phyloP scores from a whole-genome alignment of 2,329 filamentous ascomycete species.

The Aspergillus terreus region DNA sequence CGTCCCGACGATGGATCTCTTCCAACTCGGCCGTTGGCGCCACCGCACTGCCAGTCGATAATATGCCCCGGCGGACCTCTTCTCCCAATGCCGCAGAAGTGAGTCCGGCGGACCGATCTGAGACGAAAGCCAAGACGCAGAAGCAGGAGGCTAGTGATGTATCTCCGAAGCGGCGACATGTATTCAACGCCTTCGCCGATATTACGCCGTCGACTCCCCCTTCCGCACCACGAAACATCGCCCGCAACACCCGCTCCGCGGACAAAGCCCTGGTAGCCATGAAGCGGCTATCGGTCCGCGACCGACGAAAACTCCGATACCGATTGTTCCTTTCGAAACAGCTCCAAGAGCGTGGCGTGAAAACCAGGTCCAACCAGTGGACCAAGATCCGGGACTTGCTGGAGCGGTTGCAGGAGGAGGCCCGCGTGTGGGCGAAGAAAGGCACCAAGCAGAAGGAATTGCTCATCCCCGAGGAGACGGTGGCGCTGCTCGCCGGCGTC shows the following conservation, averaged over 20 bases:
- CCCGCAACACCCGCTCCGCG: background rate
- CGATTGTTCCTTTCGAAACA: slow-evolving; percentile 14
- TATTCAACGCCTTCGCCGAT: slow-evolving; percentile 9
- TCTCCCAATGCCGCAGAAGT: background rate
- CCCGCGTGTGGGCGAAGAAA: slow-evolving; percentile 10
- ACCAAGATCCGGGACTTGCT: slow-evolving; percentile 25
- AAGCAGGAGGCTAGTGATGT: background rate
- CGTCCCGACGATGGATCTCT: slow-evolving; percentile 24
- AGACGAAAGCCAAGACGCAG: background rate
- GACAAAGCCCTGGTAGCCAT: slow-evolving; percentile 1
- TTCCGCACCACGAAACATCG: background rate
- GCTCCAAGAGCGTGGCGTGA: background rate
- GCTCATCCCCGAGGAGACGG: slow-evolving; percentile 32
- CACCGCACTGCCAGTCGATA: background rate
- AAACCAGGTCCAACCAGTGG: slow-evolving; percentile 17
- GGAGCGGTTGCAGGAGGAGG: slow-evolving; percentile 18
- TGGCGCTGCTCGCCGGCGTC: slow-evolving; percentile 31
- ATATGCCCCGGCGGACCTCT: background rate
- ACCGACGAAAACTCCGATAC: slow-evolving; percentile 25
- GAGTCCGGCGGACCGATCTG: background rate
- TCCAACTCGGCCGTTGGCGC: slow-evolving; percentile 1
- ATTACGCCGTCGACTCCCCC: slow-evolving; percentile 1
- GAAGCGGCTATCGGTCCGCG: slow-evolving; percentile 18
- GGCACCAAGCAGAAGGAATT: slow-evolving; percentile 26
- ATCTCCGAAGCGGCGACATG: background rate